Percentiles rank a stretch among this genome's conserved stretches.
These are phyloP conservation scores for Fusarium scirpi DNA, from an alignment of 2,329 filamentous ascomycete species.

Conservation along the genomic window DNA sequence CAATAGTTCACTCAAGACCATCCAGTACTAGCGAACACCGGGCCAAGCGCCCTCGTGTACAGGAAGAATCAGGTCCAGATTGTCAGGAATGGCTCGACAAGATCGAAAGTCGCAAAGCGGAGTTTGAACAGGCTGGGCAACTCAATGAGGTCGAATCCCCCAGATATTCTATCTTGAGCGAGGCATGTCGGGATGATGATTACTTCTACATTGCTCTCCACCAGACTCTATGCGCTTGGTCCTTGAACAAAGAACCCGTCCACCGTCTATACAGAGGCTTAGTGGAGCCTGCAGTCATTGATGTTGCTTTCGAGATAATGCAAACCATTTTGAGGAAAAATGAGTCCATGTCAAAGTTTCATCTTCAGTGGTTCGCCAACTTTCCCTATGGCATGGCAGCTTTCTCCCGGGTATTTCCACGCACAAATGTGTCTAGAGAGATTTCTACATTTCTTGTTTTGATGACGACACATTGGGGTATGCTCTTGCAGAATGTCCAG, in stretches of 20 bases:
- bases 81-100: conserved; percentile 22
- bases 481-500: conserved; percentile 18
- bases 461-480: conserved; percentile 43
- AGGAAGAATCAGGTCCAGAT: neutral
- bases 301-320: conserved; percentile 41
- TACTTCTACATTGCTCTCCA: conserved; percentile 74
- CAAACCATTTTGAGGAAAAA: conserved; percentile 42
- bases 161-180: conserved; percentile 65
- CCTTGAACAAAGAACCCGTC: conserved; percentile 52
- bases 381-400: conserved; percentile 42
- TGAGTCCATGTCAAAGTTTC: conserved; percentile 31
- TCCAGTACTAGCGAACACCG: conserved; percentile 3
- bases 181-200: conserved; percentile 69
- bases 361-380: conserved; percentile 48
- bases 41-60: conserved; percentile 32
- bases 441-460: conserved; percentile 43
- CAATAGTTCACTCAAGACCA: conserved; percentile 8
- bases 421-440: conserved; percentile 6
- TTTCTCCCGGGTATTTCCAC: conserved; percentile 16
- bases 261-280: conserved; percentile 42
- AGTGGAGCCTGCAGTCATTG: conserved; percentile 22
- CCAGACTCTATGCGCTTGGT: conserved; percentile 72
- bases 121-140: conserved; percentile 10
- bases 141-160: conserved; percentile 56
- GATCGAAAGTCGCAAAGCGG: conserved; percentile 42